A percentile compares a stretch with the other conserved stretches of the same genome.
These are phyloP conservation scores for Erucastrum elatum DNA, from an alignment of 345 rosid genomes.

Conservation along the genomic window DNA sequence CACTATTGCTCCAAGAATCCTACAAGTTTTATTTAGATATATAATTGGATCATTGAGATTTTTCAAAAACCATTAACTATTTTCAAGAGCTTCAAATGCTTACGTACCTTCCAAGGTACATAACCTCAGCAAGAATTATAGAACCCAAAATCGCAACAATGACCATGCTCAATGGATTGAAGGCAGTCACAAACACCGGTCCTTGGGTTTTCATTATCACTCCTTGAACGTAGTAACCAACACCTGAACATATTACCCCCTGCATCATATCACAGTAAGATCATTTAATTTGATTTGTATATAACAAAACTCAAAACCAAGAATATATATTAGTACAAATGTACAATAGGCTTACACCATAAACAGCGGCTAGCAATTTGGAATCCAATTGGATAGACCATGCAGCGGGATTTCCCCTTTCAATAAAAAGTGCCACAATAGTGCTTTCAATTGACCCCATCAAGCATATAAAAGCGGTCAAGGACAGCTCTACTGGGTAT, in stretches of 20 bases:
- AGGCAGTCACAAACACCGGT: constrained; percentile 72
- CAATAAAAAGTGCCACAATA: constrained; percentile 54
- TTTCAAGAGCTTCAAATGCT: not conserved
- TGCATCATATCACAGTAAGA: constrained; percentile 25
- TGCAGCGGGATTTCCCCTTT: constrained; percentile 44
- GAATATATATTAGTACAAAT: not conserved
- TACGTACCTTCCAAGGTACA: constrained; percentile 55
- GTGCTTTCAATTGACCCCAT: constrained; percentile 65
- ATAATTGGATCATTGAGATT: not conserved
- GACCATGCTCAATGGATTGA: constrained; percentile 63
- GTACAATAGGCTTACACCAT: constrained; percentile 54
- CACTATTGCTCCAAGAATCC: constrained; percentile 64
- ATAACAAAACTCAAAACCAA: not conserved
- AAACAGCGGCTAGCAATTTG: constrained; percentile 57
- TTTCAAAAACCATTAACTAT: not conserved
- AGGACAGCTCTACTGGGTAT: constrained; percentile 78
- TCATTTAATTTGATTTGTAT: not conserved
- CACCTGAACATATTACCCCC: constrained; percentile 63
- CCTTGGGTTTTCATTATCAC: constrained; percentile 55
- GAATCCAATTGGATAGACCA: constrained; percentile 67
- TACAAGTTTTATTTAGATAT: constrained; percentile 16
- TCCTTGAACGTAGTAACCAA: constrained; percentile 59
- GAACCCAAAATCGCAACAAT: constrained; percentile 62
- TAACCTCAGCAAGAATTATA: constrained; percentile 49
- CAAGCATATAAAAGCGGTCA: constrained; percentile 69